Base-by-base conservation (phyloP, 139 green algal species). In the Chlamydomonas sp. region DNA sequence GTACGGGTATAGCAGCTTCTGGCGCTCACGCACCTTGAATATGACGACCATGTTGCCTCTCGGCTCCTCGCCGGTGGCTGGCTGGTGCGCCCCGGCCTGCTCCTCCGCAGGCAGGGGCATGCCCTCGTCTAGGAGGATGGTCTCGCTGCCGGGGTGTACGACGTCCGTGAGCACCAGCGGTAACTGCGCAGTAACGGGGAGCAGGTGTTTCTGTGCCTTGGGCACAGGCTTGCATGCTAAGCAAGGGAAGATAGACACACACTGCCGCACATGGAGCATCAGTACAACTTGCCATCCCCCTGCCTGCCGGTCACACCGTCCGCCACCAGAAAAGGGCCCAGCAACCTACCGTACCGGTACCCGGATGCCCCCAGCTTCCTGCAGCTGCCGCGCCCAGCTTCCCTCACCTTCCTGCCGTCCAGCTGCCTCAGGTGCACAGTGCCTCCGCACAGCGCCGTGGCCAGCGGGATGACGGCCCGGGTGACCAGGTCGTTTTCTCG, bases 401-500 rank as follows among this genome's bases (percentile, higher is more conserved):
- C 12, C 16, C 75, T 6, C 18, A 60, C 83, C 83, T 80, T 87
- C 62, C 61, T 82, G 17, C 64, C 75, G 59, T 88, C 84, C 64
- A 88, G 84, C 5, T 64, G 15, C 12, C 74, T 14, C 18, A 88
- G 76, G 63, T 88, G 75, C 64, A 88, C 84, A 0, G 84, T 83
- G 63, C 84, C 84, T 63, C 84, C 84, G 17, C 75, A 72, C 75
- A 88, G 64, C 2, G 84, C 84, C 14, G 58, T 83, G 17, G 84
- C 58, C 57, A 88, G 84, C 15, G 84, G 84, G 18, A 88, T 76
- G 75, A 77, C 78, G 12, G 84, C 84, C 75, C 79, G 84, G 16
- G 84, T 88, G 15, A 88, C 57, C 49, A 88, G 75, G 64, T 88
- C 84, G 66, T 88, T 75, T 0, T 75, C 84, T 7, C 84, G 84